phyloP scores from a whole-genome alignment of 352 stramenopile genomes.

The Pythium oligandrum region DNA sequence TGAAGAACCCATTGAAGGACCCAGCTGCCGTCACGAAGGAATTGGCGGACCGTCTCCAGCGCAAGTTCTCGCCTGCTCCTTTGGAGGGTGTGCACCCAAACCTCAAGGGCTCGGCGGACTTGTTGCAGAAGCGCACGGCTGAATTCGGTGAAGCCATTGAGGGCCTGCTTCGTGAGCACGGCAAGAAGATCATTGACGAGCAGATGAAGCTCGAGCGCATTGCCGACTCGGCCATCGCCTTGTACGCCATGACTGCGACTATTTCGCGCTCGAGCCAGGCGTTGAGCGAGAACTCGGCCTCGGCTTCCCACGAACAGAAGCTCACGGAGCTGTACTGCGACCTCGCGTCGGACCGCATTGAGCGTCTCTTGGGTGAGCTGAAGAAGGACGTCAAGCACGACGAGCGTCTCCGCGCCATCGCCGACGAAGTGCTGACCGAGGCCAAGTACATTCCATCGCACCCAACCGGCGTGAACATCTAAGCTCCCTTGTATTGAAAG shows the following conservation, averaged over 20 bases:
- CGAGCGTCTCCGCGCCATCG: constrained; percentile 67
- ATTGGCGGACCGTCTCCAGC: constrained; percentile 71
- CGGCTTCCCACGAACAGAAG: constrained; percentile 70
- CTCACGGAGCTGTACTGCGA: constrained; percentile 81
- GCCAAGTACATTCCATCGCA: constrained; percentile 80
- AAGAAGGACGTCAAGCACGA: constrained; percentile 61
- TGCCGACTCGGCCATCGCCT: constrained; percentile 75
- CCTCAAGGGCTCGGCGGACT: constrained; percentile 43
- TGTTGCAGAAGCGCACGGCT: constrained; percentile 61
- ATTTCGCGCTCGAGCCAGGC: constrained; percentile 78
- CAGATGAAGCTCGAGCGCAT: constrained; percentile 85
- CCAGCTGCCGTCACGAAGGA: constrained; percentile 64
- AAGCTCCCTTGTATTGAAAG: constrained; percentile 3
- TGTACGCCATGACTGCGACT: constrained; percentile 86
- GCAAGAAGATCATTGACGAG: constrained; percentile 86
- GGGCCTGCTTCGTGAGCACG: constrained; percentile 76
- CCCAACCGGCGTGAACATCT: constrained; percentile 66
- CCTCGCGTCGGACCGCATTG: constrained; percentile 62
- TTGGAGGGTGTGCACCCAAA: constrained; percentile 72
- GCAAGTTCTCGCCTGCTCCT: constrained; percentile 67
- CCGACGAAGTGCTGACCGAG: constrained; percentile 65
- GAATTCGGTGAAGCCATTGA: constrained; percentile 79
- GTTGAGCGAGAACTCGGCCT: constrained; percentile 40
- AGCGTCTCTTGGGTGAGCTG: constrained; percentile 49
- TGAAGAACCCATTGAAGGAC: constrained; percentile 82